Percentiles rank a stretch among this genome's conserved stretches.
Conservation (phyloP, 768 basidiomycete species). For the Dacryopinax spathularia region DNA sequence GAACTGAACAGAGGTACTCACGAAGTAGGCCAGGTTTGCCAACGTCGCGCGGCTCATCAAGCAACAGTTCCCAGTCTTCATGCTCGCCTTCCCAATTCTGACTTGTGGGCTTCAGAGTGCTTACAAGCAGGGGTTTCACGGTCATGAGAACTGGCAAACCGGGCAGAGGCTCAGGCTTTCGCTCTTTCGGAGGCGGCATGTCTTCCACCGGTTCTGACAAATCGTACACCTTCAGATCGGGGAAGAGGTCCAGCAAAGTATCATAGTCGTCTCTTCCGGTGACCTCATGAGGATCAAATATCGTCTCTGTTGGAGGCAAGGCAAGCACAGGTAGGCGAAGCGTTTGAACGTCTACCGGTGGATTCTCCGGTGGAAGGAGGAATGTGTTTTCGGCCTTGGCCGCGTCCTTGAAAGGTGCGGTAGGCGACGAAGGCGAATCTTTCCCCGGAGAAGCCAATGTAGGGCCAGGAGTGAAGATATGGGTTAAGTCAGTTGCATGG, state of each 20-base stretch:
- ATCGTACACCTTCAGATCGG: slow-evolving; percentile 50
- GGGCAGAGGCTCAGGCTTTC: slow-evolving; percentile 46
- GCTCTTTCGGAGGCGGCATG: background rate
- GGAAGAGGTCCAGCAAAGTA: slow-evolving; percentile 54
- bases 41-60: slow-evolving; percentile 11
- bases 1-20: slow-evolving; percentile 5
- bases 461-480: background rate
- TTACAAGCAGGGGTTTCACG: slow-evolving; percentile 67
- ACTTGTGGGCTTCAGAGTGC: slow-evolving; percentile 67
- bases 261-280: slow-evolving; percentile 1
- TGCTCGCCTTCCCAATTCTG: slow-evolving; percentile 54
- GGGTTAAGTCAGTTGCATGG: background rate
- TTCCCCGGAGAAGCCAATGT: background rate
- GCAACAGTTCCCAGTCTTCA: slow-evolving; percentile 35
- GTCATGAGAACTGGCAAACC: slow-evolving; percentile 64
- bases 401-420: background rate
- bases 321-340: slow-evolving; percentile 13
- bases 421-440: background rate
- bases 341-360: slow-evolving; percentile 5
- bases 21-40: slow-evolving; percentile 9
- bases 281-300: slow-evolving; percentile 12
- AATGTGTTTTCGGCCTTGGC: background rate
- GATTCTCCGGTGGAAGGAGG: slow-evolving; percentile 1
- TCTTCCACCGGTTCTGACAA: slow-evolving; percentile 26
- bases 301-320: slow-evolving; percentile 6